phyloP scores from a whole-genome alignment of 1,284 basidiomycete genomes.

The Thecaphora frezii region DNA sequence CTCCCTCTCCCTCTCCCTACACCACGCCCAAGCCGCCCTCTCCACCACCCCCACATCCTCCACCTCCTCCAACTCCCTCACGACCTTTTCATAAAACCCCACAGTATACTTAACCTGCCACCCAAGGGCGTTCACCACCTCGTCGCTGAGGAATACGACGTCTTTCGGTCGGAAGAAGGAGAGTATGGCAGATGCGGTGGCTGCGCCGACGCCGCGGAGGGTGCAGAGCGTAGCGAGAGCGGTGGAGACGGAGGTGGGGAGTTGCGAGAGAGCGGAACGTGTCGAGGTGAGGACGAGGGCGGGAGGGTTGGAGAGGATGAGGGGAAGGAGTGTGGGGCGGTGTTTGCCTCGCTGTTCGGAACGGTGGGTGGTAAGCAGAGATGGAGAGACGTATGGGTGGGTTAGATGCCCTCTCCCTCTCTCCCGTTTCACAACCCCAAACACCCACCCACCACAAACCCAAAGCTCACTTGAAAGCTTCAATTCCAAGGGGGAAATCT shows the following conservation, averaged over 20 bases:
- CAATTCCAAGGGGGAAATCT: too few species aligned
- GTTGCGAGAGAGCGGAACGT: neutral
- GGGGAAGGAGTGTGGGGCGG: constrained; percentile 13
- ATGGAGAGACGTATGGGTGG: too few species aligned
- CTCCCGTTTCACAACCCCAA: too few species aligned
- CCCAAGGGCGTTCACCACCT: constrained; percentile 4
- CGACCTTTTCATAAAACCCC: constrained; percentile 14
- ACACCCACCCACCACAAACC: too few species aligned
- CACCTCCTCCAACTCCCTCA: neutral
- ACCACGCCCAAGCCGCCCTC: constrained; percentile 5
- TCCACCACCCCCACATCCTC: constrained; percentile 1
- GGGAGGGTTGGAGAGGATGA: constrained; percentile 11
- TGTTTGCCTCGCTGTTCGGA: constrained; percentile 1
- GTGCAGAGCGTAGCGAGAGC: constrained; percentile 5
- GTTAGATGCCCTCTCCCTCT: too few species aligned
- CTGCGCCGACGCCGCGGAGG: constrained; percentile 25
- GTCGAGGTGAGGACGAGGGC: neutral
- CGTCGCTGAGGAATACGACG: constrained; percentile 18
- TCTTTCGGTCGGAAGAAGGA: constrained; percentile 3
- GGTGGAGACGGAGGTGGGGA: neutral
- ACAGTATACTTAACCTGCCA: constrained; percentile 13
- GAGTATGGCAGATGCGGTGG: constrained; percentile 19
- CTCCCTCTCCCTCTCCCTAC: neutral
- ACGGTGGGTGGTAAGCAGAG: too few species aligned
- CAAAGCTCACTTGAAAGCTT: too few species aligned